phyloP scores from a whole-genome alignment of 257 asterid species.

The Prunella vulgaris region DNA sequence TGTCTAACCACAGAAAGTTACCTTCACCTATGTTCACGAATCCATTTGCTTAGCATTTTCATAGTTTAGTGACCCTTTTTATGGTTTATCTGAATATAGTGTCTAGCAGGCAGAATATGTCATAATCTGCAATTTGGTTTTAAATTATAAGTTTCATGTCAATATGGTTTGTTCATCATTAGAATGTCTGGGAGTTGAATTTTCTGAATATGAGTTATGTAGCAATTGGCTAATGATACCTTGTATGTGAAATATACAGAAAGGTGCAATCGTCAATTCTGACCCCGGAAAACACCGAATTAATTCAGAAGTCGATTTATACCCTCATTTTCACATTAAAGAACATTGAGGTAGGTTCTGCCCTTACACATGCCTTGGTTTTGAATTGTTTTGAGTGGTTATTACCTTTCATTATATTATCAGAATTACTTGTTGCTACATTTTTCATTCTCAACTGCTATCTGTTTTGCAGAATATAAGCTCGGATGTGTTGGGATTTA shows the following conservation, averaged over 20 bases:
- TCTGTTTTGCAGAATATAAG: slow-evolving; percentile 63
- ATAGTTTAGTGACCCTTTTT: background rate
- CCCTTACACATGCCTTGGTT: too few species aligned
- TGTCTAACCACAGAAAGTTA: background rate
- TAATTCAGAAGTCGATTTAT: slow-evolving; percentile 81
- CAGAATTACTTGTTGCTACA: background rate
- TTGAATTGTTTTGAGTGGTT: slow-evolving; percentile 6
- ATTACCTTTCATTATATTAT: slow-evolving; percentile 7
- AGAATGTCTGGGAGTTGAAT: slow-evolving; percentile 8
- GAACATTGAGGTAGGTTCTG: slow-evolving; percentile 70
- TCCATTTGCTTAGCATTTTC: background rate
- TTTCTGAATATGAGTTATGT: slow-evolving; percentile 13
- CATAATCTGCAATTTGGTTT: too few species aligned
- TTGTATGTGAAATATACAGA: slow-evolving; percentile 43
- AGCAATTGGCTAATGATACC: slow-evolving; percentile 14
- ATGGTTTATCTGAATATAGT: background rate
- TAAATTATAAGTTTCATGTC: too few species aligned
- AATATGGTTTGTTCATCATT: slow-evolving; percentile 6
- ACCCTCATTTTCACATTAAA: slow-evolving; percentile 83
- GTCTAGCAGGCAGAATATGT: too few species aligned
- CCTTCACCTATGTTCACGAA: background rate
- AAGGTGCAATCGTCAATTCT: slow-evolving; percentile 66
- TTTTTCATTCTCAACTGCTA: background rate
- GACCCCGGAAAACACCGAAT: slow-evolving; percentile 91
- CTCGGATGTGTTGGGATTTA: slow-evolving; percentile 19